A percentile compares a stretch with the other conserved stretches of the same genome.
Conservation (phyloP, 345 rosid species). For the Moringa oleifera region DNA sequence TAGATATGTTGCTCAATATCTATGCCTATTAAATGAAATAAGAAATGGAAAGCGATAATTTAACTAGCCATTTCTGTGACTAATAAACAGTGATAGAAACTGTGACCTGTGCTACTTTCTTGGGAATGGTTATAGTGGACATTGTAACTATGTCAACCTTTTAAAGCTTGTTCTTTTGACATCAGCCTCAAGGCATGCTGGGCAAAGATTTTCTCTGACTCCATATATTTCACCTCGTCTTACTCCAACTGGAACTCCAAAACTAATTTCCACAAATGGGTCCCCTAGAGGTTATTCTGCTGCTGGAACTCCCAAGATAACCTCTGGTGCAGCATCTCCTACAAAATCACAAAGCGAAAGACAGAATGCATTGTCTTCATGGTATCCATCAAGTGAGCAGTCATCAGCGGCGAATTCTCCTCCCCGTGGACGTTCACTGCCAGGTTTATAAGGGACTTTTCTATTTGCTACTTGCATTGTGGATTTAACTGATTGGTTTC, state of each 20-base stretch:
- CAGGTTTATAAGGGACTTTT: conserved; percentile 36
- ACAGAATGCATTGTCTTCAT: conserved; percentile 42
- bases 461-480: neutral
- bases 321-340: conserved; percentile 69
- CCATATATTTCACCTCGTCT: conserved; percentile 79
- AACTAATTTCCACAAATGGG: conserved; percentile 47
- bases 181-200: conserved; percentile 46
- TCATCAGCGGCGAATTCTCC: conserved; percentile 91
- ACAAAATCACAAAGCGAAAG: conserved; percentile 50
- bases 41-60: too few species aligned
- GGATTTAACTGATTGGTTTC: neutral
- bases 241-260: conserved; percentile 83
- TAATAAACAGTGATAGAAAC: too few species aligned
- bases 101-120: too few species aligned
- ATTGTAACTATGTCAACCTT: neutral
- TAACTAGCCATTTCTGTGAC: too few species aligned
- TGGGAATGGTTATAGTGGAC: neutral
- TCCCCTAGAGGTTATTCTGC: conserved; percentile 76
- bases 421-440: conserved; percentile 61
- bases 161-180: neutral
- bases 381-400: conserved; percentile 91
- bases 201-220: conserved; percentile 58
- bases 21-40: too few species aligned
- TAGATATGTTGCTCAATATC: too few species aligned
- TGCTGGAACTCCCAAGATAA: conserved; percentile 57